Evolutionary conservation across 1,139 yeast species (phyloP).

Genomic region (Blastobotrys serpentis): DNA sequence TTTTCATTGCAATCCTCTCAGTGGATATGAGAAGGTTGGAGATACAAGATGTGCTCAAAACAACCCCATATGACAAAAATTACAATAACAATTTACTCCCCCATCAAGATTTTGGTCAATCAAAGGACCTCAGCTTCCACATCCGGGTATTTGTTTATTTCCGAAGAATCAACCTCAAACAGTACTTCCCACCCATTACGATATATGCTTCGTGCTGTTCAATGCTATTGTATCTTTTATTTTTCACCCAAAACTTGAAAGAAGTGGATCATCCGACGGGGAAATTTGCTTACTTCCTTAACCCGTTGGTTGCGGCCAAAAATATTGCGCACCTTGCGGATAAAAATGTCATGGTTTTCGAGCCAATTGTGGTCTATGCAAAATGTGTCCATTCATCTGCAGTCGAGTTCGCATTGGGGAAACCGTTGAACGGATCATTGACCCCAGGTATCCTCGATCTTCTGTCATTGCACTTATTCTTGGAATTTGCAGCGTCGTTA

Average conservation of each 20-base stretch:
- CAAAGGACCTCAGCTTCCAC: conserved; percentile 12
- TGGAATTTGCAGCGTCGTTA: conserved; percentile 46
- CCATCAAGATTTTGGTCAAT: not conserved
- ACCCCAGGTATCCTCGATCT: conserved; percentile 14
- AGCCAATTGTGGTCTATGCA: conserved; percentile 20
- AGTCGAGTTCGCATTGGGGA: conserved; percentile 13
- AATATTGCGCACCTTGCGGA: conserved; percentile 4
- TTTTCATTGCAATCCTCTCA: conserved; percentile 60
- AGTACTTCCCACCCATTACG: conserved; percentile 13
- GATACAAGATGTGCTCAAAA: conserved; percentile 51
- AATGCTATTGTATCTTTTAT: conserved; percentile 13
- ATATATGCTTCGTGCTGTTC: conserved; percentile 10
- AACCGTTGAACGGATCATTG: conserved; percentile 17
- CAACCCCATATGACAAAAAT: not conserved
- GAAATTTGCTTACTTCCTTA: conserved; percentile 15
- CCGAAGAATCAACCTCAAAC: conserved; percentile 13
- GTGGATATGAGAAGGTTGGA: conserved; percentile 67
- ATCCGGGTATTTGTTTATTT: conserved; percentile 16
- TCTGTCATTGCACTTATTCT: conserved; percentile 14
- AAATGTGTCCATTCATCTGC: not conserved
- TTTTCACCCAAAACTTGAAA: conserved; percentile 13
- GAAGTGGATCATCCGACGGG: conserved; percentile 18
- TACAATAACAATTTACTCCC: not conserved
- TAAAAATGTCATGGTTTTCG: conserved; percentile 15
- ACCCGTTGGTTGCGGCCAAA: conserved; percentile 11